Base-by-base conservation (phyloP, 768 basidiomycete species). In the Podaxis carcinomalis region DNA sequence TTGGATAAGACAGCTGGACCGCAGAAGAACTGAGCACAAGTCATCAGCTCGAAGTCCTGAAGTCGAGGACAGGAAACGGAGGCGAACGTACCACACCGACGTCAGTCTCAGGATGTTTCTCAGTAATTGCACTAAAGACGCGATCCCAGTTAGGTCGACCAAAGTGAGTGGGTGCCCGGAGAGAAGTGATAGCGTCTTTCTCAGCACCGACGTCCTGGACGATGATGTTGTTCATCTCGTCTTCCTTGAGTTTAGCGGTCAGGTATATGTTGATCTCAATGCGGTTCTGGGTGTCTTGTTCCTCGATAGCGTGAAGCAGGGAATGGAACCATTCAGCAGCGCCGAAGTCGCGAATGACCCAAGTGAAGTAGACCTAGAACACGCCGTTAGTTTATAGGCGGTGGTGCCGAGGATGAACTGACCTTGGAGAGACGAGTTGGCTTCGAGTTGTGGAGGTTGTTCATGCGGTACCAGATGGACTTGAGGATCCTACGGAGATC, bases 201-300 rank as follows among this genome's bases (percentile, higher is more conserved):
- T 96, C 92, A 1, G 92, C 90, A 55, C 95, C 95, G 39, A 97
- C 94, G 66, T 96, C 94, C 68, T 93, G 90, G 5, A 90, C 92
- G 57, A 95, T 83, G 72, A 97, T 95, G 70, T 96, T 97, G 75
- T 87, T 91, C 83, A 95, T 85, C 65, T 98, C 93, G 69, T 95
- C 93, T 63, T 94, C 90, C 76, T 90, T 90, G 68, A 98, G 83
- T 78, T 85, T 90, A 36, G 90, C 91, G 0, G 95, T 97, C 21
- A 98, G 84, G 72, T 96, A 94, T 66, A 93, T 95, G 75, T 88
- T 93, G 70, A 96, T 95, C 78, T 97, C 95, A 64, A 95, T 95
- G 63, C 86, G 76, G 71, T 89, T 87, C 71, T 86, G 84, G 9
- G 82, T 82, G 69, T 98, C 95, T 71, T 97, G 93, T 65, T 93